A percentile compares a stretch with the other conserved stretches of the same genome.
phyloP scores from a whole-genome alignment of 2,329 filamentous ascomycete species.

The Aspergillus awamori region DNA sequence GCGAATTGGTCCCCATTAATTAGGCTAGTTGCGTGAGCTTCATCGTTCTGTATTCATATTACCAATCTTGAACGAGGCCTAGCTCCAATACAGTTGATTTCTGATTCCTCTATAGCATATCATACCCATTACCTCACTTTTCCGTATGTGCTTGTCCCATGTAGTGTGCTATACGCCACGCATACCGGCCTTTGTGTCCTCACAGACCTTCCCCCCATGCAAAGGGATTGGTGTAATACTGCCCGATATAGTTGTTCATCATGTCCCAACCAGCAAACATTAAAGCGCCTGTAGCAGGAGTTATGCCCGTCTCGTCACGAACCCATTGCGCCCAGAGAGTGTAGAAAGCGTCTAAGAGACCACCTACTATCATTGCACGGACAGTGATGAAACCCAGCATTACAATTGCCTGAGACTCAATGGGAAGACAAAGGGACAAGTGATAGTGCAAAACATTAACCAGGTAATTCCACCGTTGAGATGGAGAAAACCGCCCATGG shows the following conservation, averaged over 20 bases:
- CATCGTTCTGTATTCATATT: too few relatives aligned
- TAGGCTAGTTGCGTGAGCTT: too few relatives aligned
- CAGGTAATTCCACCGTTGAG: neutral
- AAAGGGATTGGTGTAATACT: neutral
- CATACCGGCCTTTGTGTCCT: neutral
- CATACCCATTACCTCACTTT: too few relatives aligned
- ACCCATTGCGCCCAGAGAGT: too few relatives aligned
- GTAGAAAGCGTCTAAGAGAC: neutral
- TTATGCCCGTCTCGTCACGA: neutral
- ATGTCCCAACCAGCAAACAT: neutral
- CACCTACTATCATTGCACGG: neutral
- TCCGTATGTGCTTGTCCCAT: too few relatives aligned
- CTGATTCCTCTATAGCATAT: too few relatives aligned
- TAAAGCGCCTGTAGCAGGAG: neutral
- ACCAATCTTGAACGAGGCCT: too few relatives aligned
- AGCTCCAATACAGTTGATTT: rapidly evolving
- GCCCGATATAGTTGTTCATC: neutral
- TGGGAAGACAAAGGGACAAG: neutral
- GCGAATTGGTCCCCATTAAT: rapidly evolving
- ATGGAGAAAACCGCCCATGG: too few relatives aligned
- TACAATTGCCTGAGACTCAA: neutral
- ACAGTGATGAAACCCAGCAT: neutral
- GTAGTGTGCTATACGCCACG: too few relatives aligned
- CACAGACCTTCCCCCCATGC: neutral
- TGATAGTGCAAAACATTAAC: neutral